A percentile compares a stretch with the other conserved stretches of the same genome.
Conservation (phyloP, 768 basidiomycete genomes). For the Podaxis mareebaensis region DNA sequence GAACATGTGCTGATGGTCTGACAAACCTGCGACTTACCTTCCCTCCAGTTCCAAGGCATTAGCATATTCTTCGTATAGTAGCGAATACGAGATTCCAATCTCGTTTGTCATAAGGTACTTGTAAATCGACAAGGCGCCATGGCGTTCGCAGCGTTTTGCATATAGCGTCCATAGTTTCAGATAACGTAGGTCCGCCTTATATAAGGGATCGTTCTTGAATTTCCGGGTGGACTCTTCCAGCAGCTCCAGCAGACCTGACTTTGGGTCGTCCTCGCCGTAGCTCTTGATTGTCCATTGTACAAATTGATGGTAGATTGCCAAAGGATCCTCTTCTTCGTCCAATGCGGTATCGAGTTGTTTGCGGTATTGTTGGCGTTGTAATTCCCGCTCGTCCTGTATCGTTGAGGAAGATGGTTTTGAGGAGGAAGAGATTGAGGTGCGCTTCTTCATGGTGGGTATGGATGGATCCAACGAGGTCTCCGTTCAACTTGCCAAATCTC, state of each 20-base stretch:
- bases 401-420: neutral
- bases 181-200: conserved; percentile 87
- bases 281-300: conserved; percentile 87
- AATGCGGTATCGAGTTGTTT: conserved; percentile 51
- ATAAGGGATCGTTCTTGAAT: conserved; percentile 82
- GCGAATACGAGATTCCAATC: conserved; percentile 74
- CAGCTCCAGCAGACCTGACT: conserved; percentile 76
- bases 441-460: conserved; percentile 5
- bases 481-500: neutral
- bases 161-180: conserved; percentile 91
- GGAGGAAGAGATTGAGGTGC: neutral
- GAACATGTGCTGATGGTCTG: neutral
- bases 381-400: conserved; percentile 23
- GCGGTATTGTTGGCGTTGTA: conserved; percentile 36
- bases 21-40: conserved; percentile 54
- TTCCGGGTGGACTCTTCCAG: conserved; percentile 81
- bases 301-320: conserved; percentile 83
- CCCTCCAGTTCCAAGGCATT: conserved; percentile 71
- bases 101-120: conserved; percentile 70
- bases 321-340: conserved; percentile 80
- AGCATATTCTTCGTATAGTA: conserved; percentile 93
- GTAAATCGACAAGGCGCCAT: conserved; percentile 70
- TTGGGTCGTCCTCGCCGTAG: conserved; percentile 67
- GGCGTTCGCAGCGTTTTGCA: conserved; percentile 74
- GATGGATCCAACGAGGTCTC: neutral